Base-by-base conservation (phyloP, 306 rosid species). In the Echinosophora koreensis region DNA sequence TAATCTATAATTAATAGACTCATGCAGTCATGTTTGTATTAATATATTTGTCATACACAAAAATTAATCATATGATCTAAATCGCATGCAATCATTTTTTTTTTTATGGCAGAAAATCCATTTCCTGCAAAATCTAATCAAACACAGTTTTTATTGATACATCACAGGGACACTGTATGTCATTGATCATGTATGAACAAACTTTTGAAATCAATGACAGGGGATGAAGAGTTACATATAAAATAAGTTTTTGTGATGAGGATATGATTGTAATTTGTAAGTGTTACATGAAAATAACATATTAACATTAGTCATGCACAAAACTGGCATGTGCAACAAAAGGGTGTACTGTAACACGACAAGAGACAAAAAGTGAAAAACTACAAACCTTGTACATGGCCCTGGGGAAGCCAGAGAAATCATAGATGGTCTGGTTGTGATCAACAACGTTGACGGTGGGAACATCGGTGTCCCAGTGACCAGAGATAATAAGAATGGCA, bases 371-470 rank as follows among this genome's bases (percentile, higher is more conserved):
- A 37, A 32, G 7, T 61, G 22, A 27, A 14, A 35, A 35, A 34
- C 0, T 5, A 8, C 68, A 37, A 52, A 86, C 88, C 88, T 87
- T 13, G 77, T 89, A 89, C 89, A 87, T 82, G 42, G 57, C 17
- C 3, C 67, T 35, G 37, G 90, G 85, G 70, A 87, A 89, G 82
- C 72, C 72, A 56, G 83, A 85, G 74, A 87, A 89, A 74, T 89
- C 93, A 63, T 89, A 58, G 73, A 89, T 89, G 86, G 88, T 87
- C 2, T 77, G 77, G 62, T 80, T 65, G 16, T 8, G 46, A 41
- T 75, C 85, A 12, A 84, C 66, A 22, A 81, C 58, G 61, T 74
- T 84, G 77, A 80, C 84, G 37, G 86, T 64, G 66, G 91, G 87
- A 8, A 41, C 72, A 3, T 61, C 11, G 22, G 91, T 87, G 37